These are phyloP conservation scores for Apiotrichum akiyoshidainum DNA, from an alignment of 1,284 basidiomycete species.

Conservation along the genomic window DNA sequence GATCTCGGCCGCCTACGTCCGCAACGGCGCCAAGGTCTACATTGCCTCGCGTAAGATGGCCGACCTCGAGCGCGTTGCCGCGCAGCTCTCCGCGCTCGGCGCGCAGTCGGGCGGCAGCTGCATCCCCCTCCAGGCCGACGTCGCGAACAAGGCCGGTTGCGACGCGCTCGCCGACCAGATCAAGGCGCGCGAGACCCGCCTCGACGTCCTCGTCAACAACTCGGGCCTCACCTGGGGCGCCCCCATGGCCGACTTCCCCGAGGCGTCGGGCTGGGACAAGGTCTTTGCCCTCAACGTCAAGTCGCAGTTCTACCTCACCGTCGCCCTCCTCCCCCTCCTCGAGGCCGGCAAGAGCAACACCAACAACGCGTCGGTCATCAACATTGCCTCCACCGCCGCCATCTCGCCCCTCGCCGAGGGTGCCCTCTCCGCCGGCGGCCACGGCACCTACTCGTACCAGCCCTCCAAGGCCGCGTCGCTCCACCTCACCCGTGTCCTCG, in stretches of 20 bases:
- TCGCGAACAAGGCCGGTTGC: slow-evolving; percentile 27
- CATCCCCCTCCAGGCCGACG: slow-evolving; percentile 29
- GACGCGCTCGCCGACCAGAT: slow-evolving; percentile 18
- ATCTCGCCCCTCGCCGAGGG: slow-evolving; percentile 22
- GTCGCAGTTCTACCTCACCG: slow-evolving; percentile 29
- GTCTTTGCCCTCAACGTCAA: slow-evolving; percentile 26
- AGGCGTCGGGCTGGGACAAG: slow-evolving; percentile 24
- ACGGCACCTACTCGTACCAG: slow-evolving; percentile 27
- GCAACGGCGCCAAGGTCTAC: slow-evolving; percentile 35
- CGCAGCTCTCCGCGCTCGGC: slow-evolving; percentile 15
- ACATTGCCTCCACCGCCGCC: slow-evolving; percentile 32
- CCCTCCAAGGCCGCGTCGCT: slow-evolving; percentile 22
- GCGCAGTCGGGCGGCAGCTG: slow-evolving; percentile 15
- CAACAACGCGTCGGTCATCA: slow-evolving; percentile 27
- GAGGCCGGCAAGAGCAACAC: slow-evolving; percentile 22
- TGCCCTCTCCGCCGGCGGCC: slow-evolving; percentile 22
- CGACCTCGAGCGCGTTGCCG: slow-evolving; percentile 22
- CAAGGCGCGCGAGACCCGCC: slow-evolving; percentile 21
- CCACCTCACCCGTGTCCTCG: slow-evolving; percentile 29
- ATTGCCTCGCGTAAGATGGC: slow-evolving; percentile 28
- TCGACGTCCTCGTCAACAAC: slow-evolving; percentile 47
- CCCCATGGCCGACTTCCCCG: slow-evolving; percentile 23
- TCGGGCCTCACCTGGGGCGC: slow-evolving; percentile 31
- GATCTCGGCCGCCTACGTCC: slow-evolving; percentile 33
- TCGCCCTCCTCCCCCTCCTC: slow-evolving; percentile 28